Conservation (phyloP, 495 filamentous ascomycete species). For the Pseudevernia furfuracea region DNA sequence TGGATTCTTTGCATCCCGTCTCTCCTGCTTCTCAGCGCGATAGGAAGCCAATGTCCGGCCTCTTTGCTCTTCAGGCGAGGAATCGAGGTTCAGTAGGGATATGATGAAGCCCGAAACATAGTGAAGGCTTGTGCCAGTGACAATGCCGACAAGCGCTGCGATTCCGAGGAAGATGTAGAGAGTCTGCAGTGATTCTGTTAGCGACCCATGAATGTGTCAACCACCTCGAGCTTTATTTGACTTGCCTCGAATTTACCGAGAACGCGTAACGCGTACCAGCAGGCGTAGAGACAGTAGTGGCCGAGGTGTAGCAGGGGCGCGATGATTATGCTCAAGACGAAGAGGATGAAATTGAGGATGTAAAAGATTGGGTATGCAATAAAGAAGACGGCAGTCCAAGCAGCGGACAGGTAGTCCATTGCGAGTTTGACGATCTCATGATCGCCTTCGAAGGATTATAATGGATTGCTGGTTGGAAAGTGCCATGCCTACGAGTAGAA, state of each 20-base stretch:
- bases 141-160: slow-evolving; percentile 49
- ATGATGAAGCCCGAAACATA: slow-evolving; percentile 26
- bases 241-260: slow-evolving; percentile 59
- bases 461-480: neutral
- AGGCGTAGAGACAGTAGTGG: slow-evolving; percentile 31
- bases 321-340: slow-evolving; percentile 32
- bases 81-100: slow-evolving; percentile 13
- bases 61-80: slow-evolving; percentile 7
- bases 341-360: slow-evolving; percentile 22
- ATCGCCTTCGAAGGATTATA: slow-evolving; percentile 20
- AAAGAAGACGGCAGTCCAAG: slow-evolving; percentile 31
- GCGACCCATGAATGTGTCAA: slow-evolving; percentile 23
- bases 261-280: slow-evolving; percentile 37
- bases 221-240: slow-evolving; percentile 11
- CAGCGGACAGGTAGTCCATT: slow-evolving; percentile 29
- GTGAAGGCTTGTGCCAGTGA: slow-evolving; percentile 45
- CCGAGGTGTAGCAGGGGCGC: slow-evolving; percentile 43
- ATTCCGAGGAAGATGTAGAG: slow-evolving; percentile 58
- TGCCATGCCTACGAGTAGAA: neutral
- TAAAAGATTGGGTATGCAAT: slow-evolving; percentile 34
- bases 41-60: slow-evolving; percentile 17
- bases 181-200: slow-evolving; percentile 38
- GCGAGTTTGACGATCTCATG: slow-evolving; percentile 7
- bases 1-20: slow-evolving; percentile 10
- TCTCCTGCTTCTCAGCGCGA: slow-evolving; percentile 15